A percentile compares a stretch with the other conserved stretches of the same genome.
These are phyloP conservation scores for Suhomyces atakaporum DNA, from an alignment of 1,139 yeast species.

Conservation along the genomic window DNA sequence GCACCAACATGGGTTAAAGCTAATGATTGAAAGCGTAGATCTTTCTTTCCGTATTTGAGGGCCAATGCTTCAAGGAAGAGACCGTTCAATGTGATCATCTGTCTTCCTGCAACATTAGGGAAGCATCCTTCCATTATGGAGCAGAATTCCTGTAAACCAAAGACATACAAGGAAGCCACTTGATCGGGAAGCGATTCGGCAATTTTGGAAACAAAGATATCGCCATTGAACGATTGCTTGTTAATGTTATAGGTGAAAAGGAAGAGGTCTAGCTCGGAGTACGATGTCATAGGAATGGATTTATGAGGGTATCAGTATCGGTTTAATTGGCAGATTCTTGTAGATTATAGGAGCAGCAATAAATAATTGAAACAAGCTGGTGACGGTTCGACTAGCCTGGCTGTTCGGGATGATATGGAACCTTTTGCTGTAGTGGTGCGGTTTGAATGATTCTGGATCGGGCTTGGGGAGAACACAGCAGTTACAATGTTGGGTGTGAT, in stretches of 20 bases:
- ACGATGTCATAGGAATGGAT: conserved; percentile 1
- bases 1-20: conserved; percentile 62
- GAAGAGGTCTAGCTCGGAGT: conserved; percentile 23
- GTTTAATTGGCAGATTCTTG: no score
- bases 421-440: no score
- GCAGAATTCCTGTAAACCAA: conserved; percentile 78
- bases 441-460: no score
- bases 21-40: conserved; percentile 43
- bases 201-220: conserved; percentile 26
- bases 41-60: conserved; percentile 30
- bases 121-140: conserved; percentile 65
- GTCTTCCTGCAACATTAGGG: conserved; percentile 34
- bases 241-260: conserved; percentile 45
- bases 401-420: no score
- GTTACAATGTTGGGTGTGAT: no score
- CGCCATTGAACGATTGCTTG: conserved; percentile 28
- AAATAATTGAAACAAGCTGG: no score
- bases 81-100: conserved; percentile 43
- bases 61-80: conserved; percentile 44
- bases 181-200: conserved; percentile 32
- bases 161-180: conserved; percentile 52
- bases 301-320: no score
- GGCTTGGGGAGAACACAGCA: no score
- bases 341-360: no score
- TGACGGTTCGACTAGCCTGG: no score